Evolutionary conservation across 2,329 filamentous ascomycete genomes (phyloP), one percentile per base, ranked within the genome.

Genomic region (Talaromyces sp.): DNA sequence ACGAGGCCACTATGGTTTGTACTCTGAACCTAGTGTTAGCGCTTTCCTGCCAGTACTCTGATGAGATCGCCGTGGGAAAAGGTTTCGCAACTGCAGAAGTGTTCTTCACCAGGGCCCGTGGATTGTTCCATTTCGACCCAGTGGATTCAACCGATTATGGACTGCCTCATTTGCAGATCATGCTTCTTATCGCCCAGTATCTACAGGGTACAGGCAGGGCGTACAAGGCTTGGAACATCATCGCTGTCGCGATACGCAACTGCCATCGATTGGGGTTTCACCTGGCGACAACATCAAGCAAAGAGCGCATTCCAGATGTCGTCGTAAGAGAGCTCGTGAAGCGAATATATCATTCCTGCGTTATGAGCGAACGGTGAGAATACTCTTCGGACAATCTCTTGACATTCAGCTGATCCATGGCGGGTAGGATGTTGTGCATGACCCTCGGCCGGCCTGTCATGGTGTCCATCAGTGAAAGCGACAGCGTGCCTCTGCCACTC

Each of bases 351-450:
- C 69, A 73, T 55, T 70, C 69, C 0, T 74, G 72, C 59, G 66
- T 74, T 9, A 60, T 73, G 2, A 72, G 73, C 68, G 71, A 74
- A 45, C 63, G 70, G 70, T 71, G 64, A 17, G 22, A n/a, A n/a
- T n/a, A n/a, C n/a, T n/a, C n/a, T n/a, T n/a, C n/a, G n/a, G n/a
- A n/a, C n/a, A n/a, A n/a, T n/a, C n/a, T n/a, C n/a, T n/a, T n/a
- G n/a, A n/a, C n/a, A n/a, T n/a, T n/a, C n/a, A n/a, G n/a, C n/a
- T n/a, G n/a, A n/a, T n/a, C n/a, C n/a, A n/a, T n/a, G n/a, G n/a
- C n/a, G n/a, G n/a, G n/a, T 36, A 71, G 71, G 5, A 67, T 73
- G 0, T 67, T 73, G n/a, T 69, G 70, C 9, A 73, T 73, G 71
- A 71, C 67, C 7, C 73, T 72, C 56, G 70, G 70, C 17, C 70